Evolutionary conservation across 2,329 filamentous ascomycete species (phyloP).

Genomic region (Phoma herbarum): DNA sequence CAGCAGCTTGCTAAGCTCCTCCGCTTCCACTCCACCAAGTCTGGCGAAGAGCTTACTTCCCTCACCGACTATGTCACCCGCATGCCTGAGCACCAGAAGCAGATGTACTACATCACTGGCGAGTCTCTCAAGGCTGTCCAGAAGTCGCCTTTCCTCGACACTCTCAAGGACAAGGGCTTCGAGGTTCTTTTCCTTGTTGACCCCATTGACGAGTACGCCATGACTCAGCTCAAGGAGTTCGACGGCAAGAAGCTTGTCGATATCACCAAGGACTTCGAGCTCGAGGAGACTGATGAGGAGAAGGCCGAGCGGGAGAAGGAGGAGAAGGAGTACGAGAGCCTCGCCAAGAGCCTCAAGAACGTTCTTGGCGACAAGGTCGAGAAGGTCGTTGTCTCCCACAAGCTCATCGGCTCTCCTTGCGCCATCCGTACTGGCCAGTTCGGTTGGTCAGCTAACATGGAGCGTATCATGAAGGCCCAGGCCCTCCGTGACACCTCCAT

Average conservation of each 20-base stretch:
- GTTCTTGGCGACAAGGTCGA: conserved; percentile 99
- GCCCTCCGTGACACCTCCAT: conserved; percentile 99
- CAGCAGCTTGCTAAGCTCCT: conserved; percentile 93
- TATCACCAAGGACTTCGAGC: conserved; percentile 99
- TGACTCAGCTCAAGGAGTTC: conserved; percentile 99
- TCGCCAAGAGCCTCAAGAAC: conserved; percentile 98
- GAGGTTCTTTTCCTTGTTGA: conserved; percentile 99
- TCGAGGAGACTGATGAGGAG: conserved; percentile 99
- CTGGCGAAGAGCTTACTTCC: conserved; percentile 93
- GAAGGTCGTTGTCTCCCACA: conserved; percentile 99
- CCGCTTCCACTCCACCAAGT: conserved; percentile 99
- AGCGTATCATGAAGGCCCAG: conserved; percentile 99
- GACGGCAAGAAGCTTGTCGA: conserved; percentile 99
- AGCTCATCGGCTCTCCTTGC: conserved; percentile 92
- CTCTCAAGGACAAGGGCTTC: conserved; percentile 98
- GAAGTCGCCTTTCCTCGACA: conserved; percentile 98
- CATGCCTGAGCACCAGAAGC: conserved; percentile 99
- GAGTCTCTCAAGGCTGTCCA: conserved; percentile 98
- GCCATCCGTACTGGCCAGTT: conserved; percentile 99
- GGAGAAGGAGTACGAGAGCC: conserved; percentile 96
- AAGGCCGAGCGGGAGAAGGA: conserved; percentile 94
- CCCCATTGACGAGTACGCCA: conserved; percentile 99
- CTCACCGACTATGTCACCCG: conserved; percentile 97
- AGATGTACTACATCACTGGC: conserved; percentile 99
- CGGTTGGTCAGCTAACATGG: conserved; percentile 99